A percentile compares a stretch with the other conserved stretches of the same genome.
Evolutionary conservation across 768 basidiomycete genomes (phyloP).

Genomic region (Boletus rubropictus): DNA sequence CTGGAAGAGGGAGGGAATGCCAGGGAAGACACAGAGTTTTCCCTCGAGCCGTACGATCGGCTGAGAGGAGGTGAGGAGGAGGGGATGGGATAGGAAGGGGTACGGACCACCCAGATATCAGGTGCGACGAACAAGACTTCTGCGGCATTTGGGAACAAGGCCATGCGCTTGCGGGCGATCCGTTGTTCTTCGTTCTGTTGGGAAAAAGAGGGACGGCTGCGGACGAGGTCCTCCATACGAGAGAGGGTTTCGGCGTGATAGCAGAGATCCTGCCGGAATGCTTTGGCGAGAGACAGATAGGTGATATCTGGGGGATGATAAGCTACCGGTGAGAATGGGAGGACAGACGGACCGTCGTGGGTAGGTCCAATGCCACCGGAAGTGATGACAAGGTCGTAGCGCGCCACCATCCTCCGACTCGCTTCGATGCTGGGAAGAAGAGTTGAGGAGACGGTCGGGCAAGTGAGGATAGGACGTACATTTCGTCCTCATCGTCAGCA

Average conservation of each 20-base stretch:
- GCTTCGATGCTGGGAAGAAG: conserved; percentile 80
- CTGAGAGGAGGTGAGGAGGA: conserved; percentile 31
- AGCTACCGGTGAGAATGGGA: neutral
- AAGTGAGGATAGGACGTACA: conserved; percentile 34
- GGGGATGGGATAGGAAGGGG: too few relatives aligned
- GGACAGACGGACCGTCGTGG: conserved; percentile 60
- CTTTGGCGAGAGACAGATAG: conserved; percentile 79
- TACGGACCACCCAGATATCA: conserved; percentile 81
- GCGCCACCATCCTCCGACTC: conserved; percentile 68
- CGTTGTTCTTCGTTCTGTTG: conserved; percentile 70
- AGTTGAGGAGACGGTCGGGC: neutral
- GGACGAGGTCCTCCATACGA: conserved; percentile 62
- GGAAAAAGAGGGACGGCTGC: conserved; percentile 48
- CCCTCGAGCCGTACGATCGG: conserved; percentile 82
- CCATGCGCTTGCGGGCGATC: conserved; percentile 81
- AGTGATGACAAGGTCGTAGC: conserved; percentile 88
- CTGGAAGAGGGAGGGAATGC: conserved; percentile 81
- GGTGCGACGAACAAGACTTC: conserved; percentile 76
- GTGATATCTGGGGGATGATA: conserved; percentile 64
- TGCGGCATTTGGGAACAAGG: conserved; percentile 71
- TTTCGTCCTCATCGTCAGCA: conserved; percentile 84
- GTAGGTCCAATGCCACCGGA: conserved; percentile 91
- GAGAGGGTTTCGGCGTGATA: conserved; percentile 74
- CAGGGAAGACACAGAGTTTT: conserved; percentile 88
- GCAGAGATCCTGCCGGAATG: conserved; percentile 65